Percentiles rank a stretch among this genome's conserved stretches.
Conservation (phyloP, 805 yeast genomes). For the Candida oleophila region DNA sequence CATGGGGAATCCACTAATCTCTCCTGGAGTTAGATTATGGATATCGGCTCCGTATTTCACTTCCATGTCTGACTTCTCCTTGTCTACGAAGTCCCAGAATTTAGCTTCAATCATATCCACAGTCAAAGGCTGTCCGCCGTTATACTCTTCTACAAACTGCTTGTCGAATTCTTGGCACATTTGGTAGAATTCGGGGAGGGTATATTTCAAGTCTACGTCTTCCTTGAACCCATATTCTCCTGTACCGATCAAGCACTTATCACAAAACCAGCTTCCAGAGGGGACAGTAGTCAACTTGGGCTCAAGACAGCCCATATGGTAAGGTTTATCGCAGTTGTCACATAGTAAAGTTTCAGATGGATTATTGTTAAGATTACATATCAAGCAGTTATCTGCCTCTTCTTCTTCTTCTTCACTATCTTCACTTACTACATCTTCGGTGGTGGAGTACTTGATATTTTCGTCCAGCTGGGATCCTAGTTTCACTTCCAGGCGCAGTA, state of each 20-base stretch:
- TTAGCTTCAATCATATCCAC: constrained; percentile 53
- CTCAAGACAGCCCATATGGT: constrained; percentile 65
- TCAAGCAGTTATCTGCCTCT: constrained; percentile 37
- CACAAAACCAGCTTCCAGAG: constrained; percentile 73
- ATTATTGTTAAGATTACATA: constrained; percentile 48
- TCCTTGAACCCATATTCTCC: constrained; percentile 90
- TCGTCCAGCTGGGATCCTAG: too few species aligned
- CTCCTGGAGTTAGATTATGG: constrained; percentile 62
- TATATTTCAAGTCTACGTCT: constrained; percentile 47
- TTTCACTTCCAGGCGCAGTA: neutral
- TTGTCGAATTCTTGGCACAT: constrained; percentile 50
- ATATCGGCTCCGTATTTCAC: constrained; percentile 87
- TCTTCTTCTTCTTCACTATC: constrained; percentile 33
- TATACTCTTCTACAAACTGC: constrained; percentile 37
- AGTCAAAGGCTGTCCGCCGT: constrained; percentile 28
- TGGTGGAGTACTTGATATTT: neutral
- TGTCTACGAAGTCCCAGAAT: constrained; percentile 60
- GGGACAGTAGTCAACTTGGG: constrained; percentile 57
- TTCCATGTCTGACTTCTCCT: constrained; percentile 45
- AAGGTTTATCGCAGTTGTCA: constrained; percentile 70
- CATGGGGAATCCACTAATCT: constrained; percentile 76
- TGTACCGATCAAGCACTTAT: constrained; percentile 78
- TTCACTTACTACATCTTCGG: constrained; percentile 12
- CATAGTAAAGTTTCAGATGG: constrained; percentile 58
- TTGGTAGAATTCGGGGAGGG: constrained; percentile 58